A percentile compares a stretch with the other conserved stretches of the same genome.
phyloP scores from a whole-genome alignment of 495 filamentous ascomycete genomes.

The Neurospora discreta region DNA sequence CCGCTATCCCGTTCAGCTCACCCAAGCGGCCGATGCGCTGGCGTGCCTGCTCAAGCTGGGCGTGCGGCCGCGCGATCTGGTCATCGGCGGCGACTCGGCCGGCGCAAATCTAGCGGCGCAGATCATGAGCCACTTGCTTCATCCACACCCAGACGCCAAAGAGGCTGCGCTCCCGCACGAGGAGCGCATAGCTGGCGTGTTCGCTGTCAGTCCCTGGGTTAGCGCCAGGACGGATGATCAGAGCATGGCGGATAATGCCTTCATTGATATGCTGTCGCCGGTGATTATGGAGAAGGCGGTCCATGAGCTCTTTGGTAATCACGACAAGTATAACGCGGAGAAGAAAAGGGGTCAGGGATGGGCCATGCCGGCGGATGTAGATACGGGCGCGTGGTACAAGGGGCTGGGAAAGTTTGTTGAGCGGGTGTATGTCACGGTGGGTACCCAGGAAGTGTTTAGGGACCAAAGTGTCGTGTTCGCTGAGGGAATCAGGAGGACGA shows the following conservation, averaged over 20 bases:
- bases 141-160: constrained; percentile 12
- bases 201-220: constrained; percentile 20
- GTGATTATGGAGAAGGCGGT: neutral
- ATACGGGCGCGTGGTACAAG: constrained; percentile 13
- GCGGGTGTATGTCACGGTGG: constrained; percentile 14
- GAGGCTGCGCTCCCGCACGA: neutral
- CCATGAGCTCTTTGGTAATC: neutral
- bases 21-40: constrained; percentile 18
- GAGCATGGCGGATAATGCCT: constrained; percentile 8
- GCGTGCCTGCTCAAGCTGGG: constrained; percentile 12
- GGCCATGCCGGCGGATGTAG: constrained; percentile 15
- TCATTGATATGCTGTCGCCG: constrained; percentile 21
- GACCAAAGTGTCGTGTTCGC: constrained; percentile 11
- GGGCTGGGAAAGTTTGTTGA: constrained; percentile 8
- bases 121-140: constrained; percentile 17
- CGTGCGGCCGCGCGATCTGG: constrained; percentile 10
- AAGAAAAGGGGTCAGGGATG: constrained; percentile 9
- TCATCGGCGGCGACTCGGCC: constrained; percentile 24
- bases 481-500: constrained; percentile 3
- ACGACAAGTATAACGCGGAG: constrained; percentile 1
- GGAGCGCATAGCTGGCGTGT: constrained; percentile 16
- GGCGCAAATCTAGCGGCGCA: constrained; percentile 20
- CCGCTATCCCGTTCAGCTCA: constrained; percentile 17
- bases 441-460: constrained; percentile 14
- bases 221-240: neutral